Evolutionary conservation across 805 yeast species (phyloP).

Genomic region (Wickerhamiella nectarea): DNA sequence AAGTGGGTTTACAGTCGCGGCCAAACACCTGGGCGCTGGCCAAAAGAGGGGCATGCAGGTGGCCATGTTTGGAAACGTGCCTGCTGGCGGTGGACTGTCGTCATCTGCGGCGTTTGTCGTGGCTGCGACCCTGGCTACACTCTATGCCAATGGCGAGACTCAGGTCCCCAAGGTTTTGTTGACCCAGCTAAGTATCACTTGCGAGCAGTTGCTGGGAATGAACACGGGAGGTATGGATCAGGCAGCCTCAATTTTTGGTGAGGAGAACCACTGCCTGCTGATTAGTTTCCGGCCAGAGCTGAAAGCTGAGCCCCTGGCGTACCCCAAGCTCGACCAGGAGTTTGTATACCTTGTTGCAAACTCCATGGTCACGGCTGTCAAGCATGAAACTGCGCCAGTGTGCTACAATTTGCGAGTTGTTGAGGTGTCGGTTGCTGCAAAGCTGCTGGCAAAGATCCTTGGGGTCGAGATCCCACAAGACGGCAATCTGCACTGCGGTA

Average conservation of each 20-base stretch:
- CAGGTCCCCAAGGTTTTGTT: slow-evolving; percentile 37
- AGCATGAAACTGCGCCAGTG: slow-evolving; percentile 54
- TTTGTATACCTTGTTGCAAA: slow-evolving; percentile 49
- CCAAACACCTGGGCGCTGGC: slow-evolving; percentile 31
- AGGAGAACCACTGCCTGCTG: slow-evolving; percentile 40
- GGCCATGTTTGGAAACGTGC: slow-evolving; percentile 49
- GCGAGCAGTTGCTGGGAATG: slow-evolving; percentile 61
- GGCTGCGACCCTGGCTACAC: slow-evolving; percentile 43
- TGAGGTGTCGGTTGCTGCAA: slow-evolving; percentile 57
- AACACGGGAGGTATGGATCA: slow-evolving; percentile 76
- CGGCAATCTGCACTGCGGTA: slow-evolving; percentile 43
- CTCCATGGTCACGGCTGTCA: slow-evolving; percentile 48
- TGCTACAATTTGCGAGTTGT: slow-evolving; percentile 61
- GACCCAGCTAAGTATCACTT: slow-evolving; percentile 46
- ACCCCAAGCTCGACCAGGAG: slow-evolving; percentile 35
- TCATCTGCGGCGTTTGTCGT: slow-evolving; percentile 64
- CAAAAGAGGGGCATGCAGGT: slow-evolving; percentile 35
- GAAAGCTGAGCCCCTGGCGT: slow-evolving; percentile 38
- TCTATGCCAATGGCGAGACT: slow-evolving; percentile 37
- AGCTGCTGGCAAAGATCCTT: slow-evolving; percentile 37
- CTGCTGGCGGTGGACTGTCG: slow-evolving; percentile 58
- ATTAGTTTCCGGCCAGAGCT: slow-evolving; percentile 50
- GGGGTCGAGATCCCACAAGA: slow-evolving; percentile 31
- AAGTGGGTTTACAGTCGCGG: slow-evolving; percentile 51
- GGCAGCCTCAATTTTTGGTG: slow-evolving; percentile 56